These are phyloP conservation scores for Oldenlandia corymbosa DNA, from an alignment of 257 asterid species.

Conservation along the genomic window DNA sequence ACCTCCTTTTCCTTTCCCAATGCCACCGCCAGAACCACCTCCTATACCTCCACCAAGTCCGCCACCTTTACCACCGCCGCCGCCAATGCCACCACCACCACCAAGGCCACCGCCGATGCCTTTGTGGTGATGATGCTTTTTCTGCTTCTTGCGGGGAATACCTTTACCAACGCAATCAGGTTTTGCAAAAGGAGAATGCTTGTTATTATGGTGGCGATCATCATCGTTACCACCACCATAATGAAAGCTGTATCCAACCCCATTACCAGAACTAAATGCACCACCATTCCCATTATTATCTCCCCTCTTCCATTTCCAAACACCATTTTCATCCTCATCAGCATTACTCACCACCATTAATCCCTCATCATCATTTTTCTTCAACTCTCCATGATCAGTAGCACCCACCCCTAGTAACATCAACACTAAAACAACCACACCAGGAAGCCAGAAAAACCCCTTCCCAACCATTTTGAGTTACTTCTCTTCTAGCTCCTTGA, in stretches of 20 bases:
- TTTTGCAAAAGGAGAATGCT: slow-evolving; percentile 4
- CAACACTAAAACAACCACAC: slow-evolving; percentile 23
- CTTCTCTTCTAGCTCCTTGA: too few species aligned
- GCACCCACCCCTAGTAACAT: slow-evolving; percentile 19
- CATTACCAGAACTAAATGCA: slow-evolving; percentile 9
- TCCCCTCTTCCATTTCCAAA: too few species aligned
- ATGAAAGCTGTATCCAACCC: slow-evolving; percentile 11
- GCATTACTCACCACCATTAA: neutral
- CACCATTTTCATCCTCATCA: neutral
- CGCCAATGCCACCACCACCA: slow-evolving; percentile 8
- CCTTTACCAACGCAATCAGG: slow-evolving; percentile 21
- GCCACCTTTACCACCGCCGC: slow-evolving; percentile 8
- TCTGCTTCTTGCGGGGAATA: neutral
- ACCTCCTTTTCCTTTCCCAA: slow-evolving; percentile 20
- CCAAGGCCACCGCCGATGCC: slow-evolving; percentile 3
- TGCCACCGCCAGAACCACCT: slow-evolving; percentile 16
- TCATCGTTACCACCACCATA: neutral
- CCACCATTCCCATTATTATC: too few species aligned
- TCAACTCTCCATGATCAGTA: slow-evolving; percentile 29
- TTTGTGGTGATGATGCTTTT: neutral
- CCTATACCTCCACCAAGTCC: slow-evolving; percentile 23
- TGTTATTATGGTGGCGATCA: neutral
- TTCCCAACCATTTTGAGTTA: slow-evolving; percentile 25
- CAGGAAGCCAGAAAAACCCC: slow-evolving; percentile 18
- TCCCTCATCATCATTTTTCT: slow-evolving; percentile 8